phyloP scores from a whole-genome alignment of 257 asterid genomes.

The Solanum rostratum region DNA sequence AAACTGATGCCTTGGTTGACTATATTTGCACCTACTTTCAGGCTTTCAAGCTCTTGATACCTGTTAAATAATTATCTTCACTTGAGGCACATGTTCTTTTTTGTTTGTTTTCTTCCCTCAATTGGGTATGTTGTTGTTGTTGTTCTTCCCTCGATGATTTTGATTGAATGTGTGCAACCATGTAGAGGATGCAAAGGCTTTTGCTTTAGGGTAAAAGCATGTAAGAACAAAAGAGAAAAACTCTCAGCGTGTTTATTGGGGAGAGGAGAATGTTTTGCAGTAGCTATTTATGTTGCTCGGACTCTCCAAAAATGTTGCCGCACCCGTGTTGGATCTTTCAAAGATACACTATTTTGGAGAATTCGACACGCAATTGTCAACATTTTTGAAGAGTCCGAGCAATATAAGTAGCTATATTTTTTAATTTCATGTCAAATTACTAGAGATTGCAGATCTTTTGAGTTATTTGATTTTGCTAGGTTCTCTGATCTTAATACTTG shows the following conservation, averaged over 20 bases:
- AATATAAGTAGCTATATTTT: not conserved
- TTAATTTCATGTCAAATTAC: not conserved
- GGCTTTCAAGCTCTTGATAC: not conserved
- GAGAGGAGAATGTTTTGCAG: not conserved
- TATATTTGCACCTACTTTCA: not conserved
- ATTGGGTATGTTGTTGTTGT: too few relatives aligned
- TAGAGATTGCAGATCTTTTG: not conserved
- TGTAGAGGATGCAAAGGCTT: not conserved
- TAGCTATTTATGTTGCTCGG: not conserved
- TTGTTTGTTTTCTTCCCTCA: not conserved
- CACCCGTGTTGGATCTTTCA: too few relatives aligned
- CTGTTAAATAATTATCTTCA: not conserved
- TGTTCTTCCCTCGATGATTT: not conserved
- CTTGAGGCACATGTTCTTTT: not conserved
- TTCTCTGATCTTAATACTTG: not conserved
- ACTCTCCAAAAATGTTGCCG: too few relatives aligned
- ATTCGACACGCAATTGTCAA: too few relatives aligned
- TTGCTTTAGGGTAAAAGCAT: not conserved
- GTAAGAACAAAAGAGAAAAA: not conserved
- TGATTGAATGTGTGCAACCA: not conserved
- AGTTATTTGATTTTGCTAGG: not conserved
- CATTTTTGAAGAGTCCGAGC: too few relatives aligned
- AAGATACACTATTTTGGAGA: too few relatives aligned
- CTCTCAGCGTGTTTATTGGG: not conserved
- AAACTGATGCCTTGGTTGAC: not conserved